These are phyloP conservation scores for Podaxis sp. DNA, from an alignment of 768 basidiomycete genomes.

Conservation along the genomic window DNA sequence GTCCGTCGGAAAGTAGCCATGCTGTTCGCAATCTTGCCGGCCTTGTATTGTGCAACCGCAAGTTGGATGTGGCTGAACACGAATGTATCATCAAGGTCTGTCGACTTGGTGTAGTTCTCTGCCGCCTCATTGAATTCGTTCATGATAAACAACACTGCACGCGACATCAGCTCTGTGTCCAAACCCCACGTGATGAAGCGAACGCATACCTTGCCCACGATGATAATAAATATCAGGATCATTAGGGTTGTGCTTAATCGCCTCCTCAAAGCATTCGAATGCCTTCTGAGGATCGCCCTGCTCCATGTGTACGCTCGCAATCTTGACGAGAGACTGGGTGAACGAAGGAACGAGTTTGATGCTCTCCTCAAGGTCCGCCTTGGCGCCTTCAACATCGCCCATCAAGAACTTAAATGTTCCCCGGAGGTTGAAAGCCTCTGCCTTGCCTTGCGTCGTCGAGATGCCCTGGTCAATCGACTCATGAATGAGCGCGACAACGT, in stretches of 20 bases:
- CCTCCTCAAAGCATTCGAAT: conserved; percentile 90
- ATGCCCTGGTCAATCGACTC: conserved; percentile 88
- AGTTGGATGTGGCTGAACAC: conserved; percentile 98
- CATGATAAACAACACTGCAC: conserved; percentile 89
- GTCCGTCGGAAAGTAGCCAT: conserved; percentile 92
- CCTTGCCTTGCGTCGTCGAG: conserved; percentile 70
- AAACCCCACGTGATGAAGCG: conserved; percentile 1
- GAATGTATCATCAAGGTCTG: conserved; percentile 81
- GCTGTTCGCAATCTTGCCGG: conserved; percentile 72
- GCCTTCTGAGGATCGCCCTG: conserved; percentile 81
- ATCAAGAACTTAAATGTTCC: conserved; percentile 99
- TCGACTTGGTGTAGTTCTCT: conserved; percentile 88
- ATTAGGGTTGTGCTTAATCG: conserved; percentile 73
- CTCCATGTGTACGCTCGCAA: conserved; percentile 98
- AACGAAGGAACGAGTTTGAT: conserved; percentile 64
- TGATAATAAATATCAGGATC: conserved; percentile 99
- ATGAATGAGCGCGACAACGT: conserved; percentile 75
- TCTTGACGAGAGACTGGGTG: conserved; percentile 92
- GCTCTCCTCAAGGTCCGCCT: conserved; percentile 78
- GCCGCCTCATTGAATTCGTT: conserved; percentile 85
- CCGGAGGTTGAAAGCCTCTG: conserved; percentile 88
- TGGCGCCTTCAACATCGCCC: conserved; percentile 79
- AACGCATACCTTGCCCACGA: conserved; percentile 81
- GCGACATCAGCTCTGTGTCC: background rate
- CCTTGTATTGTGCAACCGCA: conserved; percentile 96